These are phyloP conservation scores for Claviceps spartinae DNA, from an alignment of 2,329 filamentous ascomycete genomes.

Conservation along the genomic window DNA sequence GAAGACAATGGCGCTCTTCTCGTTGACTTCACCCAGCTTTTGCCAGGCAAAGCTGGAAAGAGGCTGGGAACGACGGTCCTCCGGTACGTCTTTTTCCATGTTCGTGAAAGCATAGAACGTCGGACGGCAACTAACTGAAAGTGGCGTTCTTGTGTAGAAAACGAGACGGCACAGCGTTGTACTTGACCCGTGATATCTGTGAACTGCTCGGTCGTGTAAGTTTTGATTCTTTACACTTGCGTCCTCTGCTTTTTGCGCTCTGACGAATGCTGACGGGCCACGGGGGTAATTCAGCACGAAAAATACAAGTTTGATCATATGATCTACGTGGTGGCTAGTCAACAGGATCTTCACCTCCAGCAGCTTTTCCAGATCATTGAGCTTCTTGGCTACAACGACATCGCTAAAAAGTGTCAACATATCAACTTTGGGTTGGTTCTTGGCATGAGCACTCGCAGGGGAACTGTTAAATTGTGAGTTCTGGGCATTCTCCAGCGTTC, in stretches of 20 bases:
- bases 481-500: background rate
- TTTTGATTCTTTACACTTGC: background rate
- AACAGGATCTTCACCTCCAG: constrained; percentile 59
- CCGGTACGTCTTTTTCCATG: constrained; percentile 21
- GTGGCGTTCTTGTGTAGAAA: constrained; percentile 24
- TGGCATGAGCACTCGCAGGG: constrained; percentile 57
- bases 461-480: constrained; percentile 54
- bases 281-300: constrained; percentile 21
- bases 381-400: constrained; percentile 54
- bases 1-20: constrained; percentile 61
- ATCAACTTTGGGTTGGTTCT: constrained; percentile 63
- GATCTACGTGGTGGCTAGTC: constrained; percentile 63
- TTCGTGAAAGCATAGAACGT: background rate
- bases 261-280: background rate
- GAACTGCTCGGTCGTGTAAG: constrained; percentile 49
- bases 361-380: constrained; percentile 62
- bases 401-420: constrained; percentile 55
- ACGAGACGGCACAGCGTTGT: constrained; percentile 61
- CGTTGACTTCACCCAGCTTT: constrained; percentile 56
- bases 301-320: constrained; percentile 60
- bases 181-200: constrained; percentile 66
- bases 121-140: background rate
- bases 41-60: constrained; percentile 53
- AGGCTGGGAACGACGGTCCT: constrained; percentile 58
- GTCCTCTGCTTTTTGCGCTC: background rate